Conservation (phyloP, 1,284 basidiomycete species). For the Albatrellus sp. region DNA sequence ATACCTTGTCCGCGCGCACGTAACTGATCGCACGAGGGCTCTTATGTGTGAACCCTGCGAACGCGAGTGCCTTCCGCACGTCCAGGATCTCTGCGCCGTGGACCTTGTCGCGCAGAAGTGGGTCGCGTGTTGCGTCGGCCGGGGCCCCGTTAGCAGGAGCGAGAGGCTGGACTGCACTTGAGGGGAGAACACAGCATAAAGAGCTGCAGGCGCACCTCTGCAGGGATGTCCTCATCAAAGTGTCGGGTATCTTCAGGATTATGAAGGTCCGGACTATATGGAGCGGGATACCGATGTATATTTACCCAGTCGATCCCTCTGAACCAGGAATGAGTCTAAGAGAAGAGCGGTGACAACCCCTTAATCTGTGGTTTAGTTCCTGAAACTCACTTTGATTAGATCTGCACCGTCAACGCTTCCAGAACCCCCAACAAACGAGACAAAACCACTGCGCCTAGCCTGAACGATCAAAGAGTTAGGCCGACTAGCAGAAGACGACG, state of each 20-base stretch:
- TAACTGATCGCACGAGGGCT: slow-evolving; percentile 68
- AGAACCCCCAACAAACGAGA: slow-evolving; percentile 23
- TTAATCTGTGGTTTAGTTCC: background rate
- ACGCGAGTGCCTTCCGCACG: slow-evolving; percentile 83
- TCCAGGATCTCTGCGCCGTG: slow-evolving; percentile 81
- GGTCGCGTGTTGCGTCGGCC: slow-evolving; percentile 77
- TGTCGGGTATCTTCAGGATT: slow-evolving; percentile 79
- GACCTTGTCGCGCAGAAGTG: slow-evolving; percentile 71
- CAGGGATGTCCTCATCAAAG: slow-evolving; percentile 87
- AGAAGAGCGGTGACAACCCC: background rate
- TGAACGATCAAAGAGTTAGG: slow-evolving; percentile 70
- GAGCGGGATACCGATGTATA: slow-evolving; percentile 70
- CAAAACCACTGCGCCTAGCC: slow-evolving; percentile 65
- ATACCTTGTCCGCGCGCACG: slow-evolving; percentile 58
- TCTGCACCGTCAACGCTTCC: slow-evolving; percentile 72
- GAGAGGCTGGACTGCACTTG: slow-evolving; percentile 46
- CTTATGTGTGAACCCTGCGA: slow-evolving; percentile 84
- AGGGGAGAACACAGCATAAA: slow-evolving; percentile 1
- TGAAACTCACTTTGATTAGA: slow-evolving; percentile 63
- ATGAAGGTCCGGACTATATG: slow-evolving; percentile 76
- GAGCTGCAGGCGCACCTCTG: slow-evolving; percentile 49
- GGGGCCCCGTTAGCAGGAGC: slow-evolving; percentile 80
- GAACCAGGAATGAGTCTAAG: slow-evolving; percentile 78
- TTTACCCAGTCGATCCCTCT: slow-evolving; percentile 75
- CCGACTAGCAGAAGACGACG: slow-evolving; percentile 52